Evolutionary conservation across 805 yeast species (phyloP), one percentile per base, ranked within the genome.

Genomic region (Cyberlindnera saturnus): DNA sequence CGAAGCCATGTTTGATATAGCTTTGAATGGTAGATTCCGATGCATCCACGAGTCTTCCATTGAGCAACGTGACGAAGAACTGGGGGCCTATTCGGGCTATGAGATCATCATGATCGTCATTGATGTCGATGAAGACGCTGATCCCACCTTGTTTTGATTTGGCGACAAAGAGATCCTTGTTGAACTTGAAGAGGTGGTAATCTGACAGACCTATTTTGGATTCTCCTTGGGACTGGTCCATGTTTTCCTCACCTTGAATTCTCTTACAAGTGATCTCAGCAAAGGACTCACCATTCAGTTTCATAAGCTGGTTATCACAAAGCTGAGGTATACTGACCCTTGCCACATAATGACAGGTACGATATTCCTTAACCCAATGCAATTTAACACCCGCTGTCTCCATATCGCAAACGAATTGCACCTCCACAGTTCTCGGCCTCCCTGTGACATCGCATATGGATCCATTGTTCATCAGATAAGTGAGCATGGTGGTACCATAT

Each of bases 391-490:
- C n/a, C 3, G n/a, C 10, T 11, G 34, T 14, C 4, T 36, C 36
- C 13, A 55, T 46, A 39, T 55, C 51, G 38, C 62, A 58, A 7
- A 46, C 38, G 35, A 48, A 58, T 34, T 52, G 56, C 2, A 58
- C 19, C 28, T 58, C 55, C 4, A 48, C 42, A 3, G 40, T 41
- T 43, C 62, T 45, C 11, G 53, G 50, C 28, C 42, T 41, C 3
- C 56, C 52, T 0, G 57, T 57, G 34, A 57, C 38, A 39, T 58
- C 61, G 47, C 62, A 58, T 7, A 51, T 39, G 2, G 55, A 41
- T 2, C 62, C 62, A 31, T 47, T 42, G 2, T 30, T 37, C 35
- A 55, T 32, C 0, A 32, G 32, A 10, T 39, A 43, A 2, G 40
- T 15, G 3, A 55, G 34, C 13, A 37, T 34, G 30, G 43, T 32